Percentiles rank a stretch among this genome's conserved stretches.
phyloP scores from a whole-genome alignment of 768 basidiomycete genomes.

The Pulveroboletus frians region DNA sequence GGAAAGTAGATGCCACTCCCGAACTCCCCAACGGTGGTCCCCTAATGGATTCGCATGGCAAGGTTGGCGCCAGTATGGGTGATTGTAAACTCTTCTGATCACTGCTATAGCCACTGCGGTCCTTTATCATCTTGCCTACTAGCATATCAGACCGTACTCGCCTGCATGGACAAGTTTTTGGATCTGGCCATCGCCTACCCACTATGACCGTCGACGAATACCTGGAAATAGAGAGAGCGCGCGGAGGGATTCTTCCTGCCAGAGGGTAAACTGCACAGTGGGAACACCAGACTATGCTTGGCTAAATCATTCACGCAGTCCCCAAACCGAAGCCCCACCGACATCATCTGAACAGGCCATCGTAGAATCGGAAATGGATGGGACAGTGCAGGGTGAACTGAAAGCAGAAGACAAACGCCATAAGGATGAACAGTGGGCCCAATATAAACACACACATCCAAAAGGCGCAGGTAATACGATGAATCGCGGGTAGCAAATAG shows the following conservation, averaged over 20 bases:
- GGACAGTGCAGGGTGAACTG: constrained; percentile 58
- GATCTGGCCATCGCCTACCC: constrained; percentile 76
- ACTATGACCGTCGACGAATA: constrained; percentile 97
- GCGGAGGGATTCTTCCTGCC: constrained; percentile 83
- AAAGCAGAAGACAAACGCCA: constrained; percentile 71
- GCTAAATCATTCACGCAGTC: constrained; percentile 36
- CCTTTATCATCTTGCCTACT: constrained; percentile 89
- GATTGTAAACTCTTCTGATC: constrained; percentile 3
- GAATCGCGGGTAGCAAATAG: constrained; percentile 64
- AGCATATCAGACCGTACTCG: constrained; percentile 61
- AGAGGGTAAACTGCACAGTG: constrained; percentile 61
- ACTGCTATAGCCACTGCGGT: constrained; percentile 64
- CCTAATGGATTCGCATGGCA: constrained; percentile 70
- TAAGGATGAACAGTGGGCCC: constrained; percentile 91
- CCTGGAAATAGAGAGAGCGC: constrained; percentile 73
- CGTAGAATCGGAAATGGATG: constrained; percentile 81
- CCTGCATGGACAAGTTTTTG: constrained; percentile 78
- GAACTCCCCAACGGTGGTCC: constrained; percentile 48
- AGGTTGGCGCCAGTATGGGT: constrained; percentile 41
- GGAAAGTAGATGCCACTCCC: constrained; percentile 66
- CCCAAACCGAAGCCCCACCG: constrained; percentile 57
- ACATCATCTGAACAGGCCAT: constrained; percentile 77
- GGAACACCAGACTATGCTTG: neutral
- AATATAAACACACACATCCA: constrained; percentile 78
- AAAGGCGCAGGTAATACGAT: constrained; percentile 95